Evolutionary conservation across 148 eudicot species (phyloP), one percentile per base, ranked within the genome.

Genomic region (Camellia granthamiana): DNA sequence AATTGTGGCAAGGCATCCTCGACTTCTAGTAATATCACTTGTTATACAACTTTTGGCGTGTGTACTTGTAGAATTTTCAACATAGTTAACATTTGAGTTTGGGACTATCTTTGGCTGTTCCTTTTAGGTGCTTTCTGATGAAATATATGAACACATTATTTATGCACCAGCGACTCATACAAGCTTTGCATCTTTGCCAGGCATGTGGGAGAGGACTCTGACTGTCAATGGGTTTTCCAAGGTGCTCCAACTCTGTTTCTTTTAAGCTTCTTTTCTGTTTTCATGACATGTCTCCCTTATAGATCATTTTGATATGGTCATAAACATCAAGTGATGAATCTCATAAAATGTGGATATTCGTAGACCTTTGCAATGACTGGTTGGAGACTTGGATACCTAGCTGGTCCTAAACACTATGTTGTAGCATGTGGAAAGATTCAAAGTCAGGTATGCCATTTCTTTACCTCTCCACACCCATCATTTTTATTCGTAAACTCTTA

Each of bases 331-430:
- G 7, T 54, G 13, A 8, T 65, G 44, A 63, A 41, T 16, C 38
- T 69, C 66, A 18, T 1, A 43, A 58, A 43, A 4, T 64, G 68
- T 77, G 74, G 41, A 62, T 44, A 59, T 70, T 7, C 41, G 3
- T 77, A 95, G 99, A 92, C 99, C 71, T 95, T 92, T 87, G 99
- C 99, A 81, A 95, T 95, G 99, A 95, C 99, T 87, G 98, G 98
- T 74, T 93, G 98, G 99, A 90, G 99, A 83, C 95, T 95, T 80
- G 99, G 99, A 85, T 95, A 95, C 84, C 9, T 95, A 78, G 98
- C 99, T 85, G 97, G 97, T 77, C 99, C 99, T 12, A 93, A 91
- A 85, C 97, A 95, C 82, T 95, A 93, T 81, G 85, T 95, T 79
- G 79, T 92, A 41, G 99, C 99, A 14, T 93, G 99, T 80, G 91